Evolutionary conservation across 495 filamentous ascomycete genomes (phyloP), one percentile per base, ranked within the genome.

Genomic region (Xylaria telfairii): DNA sequence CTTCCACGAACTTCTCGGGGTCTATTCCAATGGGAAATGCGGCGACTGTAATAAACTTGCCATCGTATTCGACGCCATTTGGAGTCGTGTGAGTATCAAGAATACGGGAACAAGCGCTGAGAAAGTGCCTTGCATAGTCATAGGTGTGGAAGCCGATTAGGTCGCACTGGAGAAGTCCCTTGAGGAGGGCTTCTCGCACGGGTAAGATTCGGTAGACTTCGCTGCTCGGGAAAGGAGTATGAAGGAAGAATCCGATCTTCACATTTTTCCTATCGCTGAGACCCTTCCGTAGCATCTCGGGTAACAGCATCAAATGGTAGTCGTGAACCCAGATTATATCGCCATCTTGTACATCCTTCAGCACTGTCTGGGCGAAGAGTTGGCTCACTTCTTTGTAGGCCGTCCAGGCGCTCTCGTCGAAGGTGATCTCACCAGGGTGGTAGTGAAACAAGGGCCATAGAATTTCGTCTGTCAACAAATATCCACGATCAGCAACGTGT

Each of bases 401-500:
- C 26, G 89, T 83, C 95, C 95, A 97, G 4, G 92, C 88, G 9
- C 86, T 89, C 78, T 97, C 94, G 76, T 96, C 90, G 79, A 97
- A 97, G 44, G 88, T 92, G 64, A 97, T 93, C 83, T 98, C 95
- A 61, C 93, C 94, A 15, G 94, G 92, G 76, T 97, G 94, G 80
- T 97, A 98, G 83, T 97, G 95, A 77, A 98, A 94, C 15, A 97
- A 89, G 4, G 95, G 95, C 95, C 95, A 98, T 39, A 97, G 88
- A 73, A 97, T 97, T 1, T 92, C 93, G 79, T 98, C 94, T 97
- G 74, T 21, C 6, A 71, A 49, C 34, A n/a, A 61, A 44, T 41
- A 13, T 15, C 17, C 1, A 59, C 5, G 28, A 47, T 71, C 13
- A 71, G 68, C n/a, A 32, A 42, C 21, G 21, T 8, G 21, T 5